Base-by-base conservation (phyloP, 495 filamentous ascomycete species). In the Durotheca rogersii region DNA sequence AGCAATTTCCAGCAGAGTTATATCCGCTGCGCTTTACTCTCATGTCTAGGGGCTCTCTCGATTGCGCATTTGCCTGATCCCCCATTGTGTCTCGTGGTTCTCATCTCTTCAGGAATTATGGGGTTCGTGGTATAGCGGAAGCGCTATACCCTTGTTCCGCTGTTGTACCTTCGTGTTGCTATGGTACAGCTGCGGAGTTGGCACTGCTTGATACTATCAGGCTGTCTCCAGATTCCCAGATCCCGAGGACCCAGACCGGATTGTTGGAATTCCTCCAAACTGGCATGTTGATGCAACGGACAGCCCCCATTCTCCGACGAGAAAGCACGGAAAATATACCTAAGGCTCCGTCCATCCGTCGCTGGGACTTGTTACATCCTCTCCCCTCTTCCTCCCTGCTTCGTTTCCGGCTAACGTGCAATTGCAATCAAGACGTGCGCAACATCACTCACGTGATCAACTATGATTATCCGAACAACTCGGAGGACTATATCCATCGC, bases 401-500 rank as follows among this genome's bases (percentile, higher is more conserved):
- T n/a, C n/a, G n/a, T 53, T 60, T 76, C 60, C 76, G 81, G 89
- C 92, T 97, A 95, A 96, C 89, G 48, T 58, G 75, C 80, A 69
- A 71, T 60, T 46, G 64, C 59, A 62, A 68, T 84, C 35, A 96
- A 98, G 93, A 98, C 85, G 93, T 98, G 80, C 90, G 90, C 73
- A 92, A 98, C 81, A 98, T 98, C 75, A 96, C 92, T 72, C 93
- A 98, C 77, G 93, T 98, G 76, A 81, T 98, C 75, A 98, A 98
- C 85, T 97, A 96, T 87, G 93, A 98, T 73, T 96, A 96, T 71
- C 93, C 93, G 68, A 96, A 97, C 80, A 98, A 98, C 79, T 97
- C 93, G 72, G 93, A 98, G 75, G 92, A 96, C 72, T 98, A 98
- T 64, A 92, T 98, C 71, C 93, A 98, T 73, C 88, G 93, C 74